Base-by-base conservation (phyloP, 108 stramenopile species). In the Hondaea fermentalgiana region DNA sequence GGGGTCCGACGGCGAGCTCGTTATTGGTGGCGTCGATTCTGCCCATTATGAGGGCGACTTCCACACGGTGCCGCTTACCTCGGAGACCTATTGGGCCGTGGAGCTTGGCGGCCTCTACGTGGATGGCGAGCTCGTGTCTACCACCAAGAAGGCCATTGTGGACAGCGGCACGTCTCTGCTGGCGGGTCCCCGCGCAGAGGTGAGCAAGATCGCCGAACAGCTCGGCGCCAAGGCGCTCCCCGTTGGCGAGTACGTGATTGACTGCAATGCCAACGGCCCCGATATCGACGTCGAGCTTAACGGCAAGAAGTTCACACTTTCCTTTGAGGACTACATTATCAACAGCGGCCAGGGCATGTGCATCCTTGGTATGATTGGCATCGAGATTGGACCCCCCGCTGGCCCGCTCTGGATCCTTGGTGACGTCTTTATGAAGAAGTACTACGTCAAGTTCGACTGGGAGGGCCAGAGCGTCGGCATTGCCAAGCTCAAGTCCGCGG, bases 151-250 rank as follows among this genome's bases (percentile, higher is more conserved):
- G n/a, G 94, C 94, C 72, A 99, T 99, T 93, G 95, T 98, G 58
- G 98, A 99, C 94, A 95, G 96, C 29, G 98, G 98, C 59, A 99
- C 98, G 28, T 97, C 96, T 25, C 90, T 99, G 45, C 95, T 99
- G 69, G 94, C 95, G 44, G 98, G 97, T 21, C 98, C 98, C 29
- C 91, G 92, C 76, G 90, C 91, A 12, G 94, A 94, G 42, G 92
- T 97, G n/a, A 59, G 91, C 87, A 88, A 91, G 53, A 90, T 99
- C 64, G 97, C 97, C n/a, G 12, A 89, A 28, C 35, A 89, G 12
- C 91, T 96, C 57, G 98, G 98, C 55, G 98, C 97, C 88, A 97
- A 92, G 89, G 91, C 96, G 92, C 58, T 92, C 53, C 76, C 97
- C 72, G 91, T 95, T 87, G 97, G 97, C 59, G 95, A 99, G 92